phyloP scores from a whole-genome alignment of 2,329 filamentous ascomycete species.

The Fusarium sambucinum region DNA sequence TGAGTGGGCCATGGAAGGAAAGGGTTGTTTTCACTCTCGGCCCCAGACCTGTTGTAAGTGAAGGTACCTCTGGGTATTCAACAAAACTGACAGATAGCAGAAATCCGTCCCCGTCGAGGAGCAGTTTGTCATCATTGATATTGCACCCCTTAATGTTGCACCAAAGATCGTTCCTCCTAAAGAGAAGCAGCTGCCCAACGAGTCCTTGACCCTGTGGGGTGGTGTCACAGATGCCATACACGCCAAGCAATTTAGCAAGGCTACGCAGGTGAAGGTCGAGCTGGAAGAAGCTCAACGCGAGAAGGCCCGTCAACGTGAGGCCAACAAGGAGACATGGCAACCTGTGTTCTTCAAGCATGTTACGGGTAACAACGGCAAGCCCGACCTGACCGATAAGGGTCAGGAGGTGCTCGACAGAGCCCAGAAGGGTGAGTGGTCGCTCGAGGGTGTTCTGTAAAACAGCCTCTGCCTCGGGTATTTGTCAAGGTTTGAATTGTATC shows the following conservation, averaged over 20 bases:
- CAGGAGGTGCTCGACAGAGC: conserved; percentile 63
- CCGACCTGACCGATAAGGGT: conserved; percentile 67
- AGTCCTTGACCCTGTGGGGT: conserved; percentile 89
- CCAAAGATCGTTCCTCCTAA: conserved; percentile 83
- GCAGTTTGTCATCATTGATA: conserved; percentile 84
- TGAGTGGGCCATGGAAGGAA: conserved; percentile 89
- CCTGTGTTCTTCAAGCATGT: conserved; percentile 86
- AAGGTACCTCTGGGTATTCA: not conserved
- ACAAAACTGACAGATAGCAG: conserved; percentile 41
- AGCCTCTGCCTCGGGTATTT: not conserved
- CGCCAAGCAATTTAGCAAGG: conserved; percentile 83
- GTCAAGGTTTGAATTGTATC: not conserved
- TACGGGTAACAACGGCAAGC: conserved; percentile 67
- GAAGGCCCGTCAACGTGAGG: conserved; percentile 84
- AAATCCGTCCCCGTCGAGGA: conserved; percentile 65
- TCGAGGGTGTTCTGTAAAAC: conserved; percentile 56
- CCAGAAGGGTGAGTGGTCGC: conserved; percentile 65
- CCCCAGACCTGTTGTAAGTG: conserved; percentile 70
- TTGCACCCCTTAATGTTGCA: conserved; percentile 83
- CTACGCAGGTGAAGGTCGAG: conserved; percentile 88
- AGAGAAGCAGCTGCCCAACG: conserved; percentile 85
- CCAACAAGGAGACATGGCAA: conserved; percentile 76
- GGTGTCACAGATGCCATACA: conserved; percentile 88
- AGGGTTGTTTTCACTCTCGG: conserved; percentile 72
- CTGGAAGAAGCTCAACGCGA: conserved; percentile 90